Evolutionary conservation across 345 rosid species (phyloP).

Genomic region (Linum tenue): DNA sequence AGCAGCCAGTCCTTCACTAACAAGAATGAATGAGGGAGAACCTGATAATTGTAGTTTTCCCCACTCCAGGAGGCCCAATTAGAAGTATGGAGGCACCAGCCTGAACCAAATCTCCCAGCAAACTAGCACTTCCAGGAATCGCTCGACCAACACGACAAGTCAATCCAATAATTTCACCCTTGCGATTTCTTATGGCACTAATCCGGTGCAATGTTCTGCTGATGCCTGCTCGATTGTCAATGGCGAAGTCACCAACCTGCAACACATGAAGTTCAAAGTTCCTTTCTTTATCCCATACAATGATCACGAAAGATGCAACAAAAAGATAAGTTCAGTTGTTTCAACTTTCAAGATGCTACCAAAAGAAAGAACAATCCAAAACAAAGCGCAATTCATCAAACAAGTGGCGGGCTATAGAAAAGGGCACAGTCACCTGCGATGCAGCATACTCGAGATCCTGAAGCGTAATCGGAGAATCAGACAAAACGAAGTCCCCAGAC

Average conservation of each 20-base stretch:
- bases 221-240: constrained; percentile 88
- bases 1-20: neutral
- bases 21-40: constrained; percentile 12
- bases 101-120: constrained; percentile 62
- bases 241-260: constrained; percentile 82
- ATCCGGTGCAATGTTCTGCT: constrained; percentile 81
- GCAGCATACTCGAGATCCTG: constrained; percentile 58
- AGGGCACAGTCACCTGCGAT: constrained; percentile 40
- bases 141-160: constrained; percentile 94
- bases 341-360: neutral
- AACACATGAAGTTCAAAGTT: constrained; percentile 2
- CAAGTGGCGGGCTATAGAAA: constrained; percentile 2
- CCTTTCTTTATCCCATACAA: neutral
- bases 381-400: constrained; percentile 9
- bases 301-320: neutral
- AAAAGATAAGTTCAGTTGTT: constrained; percentile 1
- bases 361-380: neutral
- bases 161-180: constrained; percentile 63
- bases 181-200: constrained; percentile 77
- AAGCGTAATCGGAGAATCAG: constrained; percentile 45
- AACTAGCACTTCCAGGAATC: constrained; percentile 66
- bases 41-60: constrained; percentile 95
- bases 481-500: constrained; percentile 70
- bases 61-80: constrained; percentile 95
- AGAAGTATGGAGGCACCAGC: constrained; percentile 77